Evolutionary conservation across 106 monocot species (phyloP).

Genomic region (Acorus gramineus): DNA sequence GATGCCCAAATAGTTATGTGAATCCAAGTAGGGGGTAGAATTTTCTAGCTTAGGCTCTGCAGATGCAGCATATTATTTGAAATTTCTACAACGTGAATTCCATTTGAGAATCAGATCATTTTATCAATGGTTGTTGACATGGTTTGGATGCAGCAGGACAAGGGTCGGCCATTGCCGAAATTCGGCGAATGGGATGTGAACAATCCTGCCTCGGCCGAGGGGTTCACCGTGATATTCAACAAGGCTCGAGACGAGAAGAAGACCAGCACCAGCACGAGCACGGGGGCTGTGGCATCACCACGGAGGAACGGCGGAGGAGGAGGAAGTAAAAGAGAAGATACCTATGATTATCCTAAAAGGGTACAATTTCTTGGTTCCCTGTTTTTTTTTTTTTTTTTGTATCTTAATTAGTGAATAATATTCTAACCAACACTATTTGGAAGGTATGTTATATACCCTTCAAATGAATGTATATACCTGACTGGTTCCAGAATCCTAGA

Average conservation of each 20-base stretch:
- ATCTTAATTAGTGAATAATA: neutral
- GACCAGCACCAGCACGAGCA: constrained; percentile 12
- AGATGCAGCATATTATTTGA: no score
- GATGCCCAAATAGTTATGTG: no score
- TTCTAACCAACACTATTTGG: neutral
- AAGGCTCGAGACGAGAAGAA: constrained; percentile 81
- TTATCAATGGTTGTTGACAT: no score
- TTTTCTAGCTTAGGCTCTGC: no score
- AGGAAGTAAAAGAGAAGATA: constrained; percentile 16
- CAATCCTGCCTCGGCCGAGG: constrained; percentile 77
- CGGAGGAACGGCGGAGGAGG: constrained; percentile 3
- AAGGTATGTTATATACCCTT: no score
- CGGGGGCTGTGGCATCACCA: neutral
- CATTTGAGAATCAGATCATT: no score
- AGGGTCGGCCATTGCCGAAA: constrained; percentile 58
- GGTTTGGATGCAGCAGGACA: constrained; percentile 23
- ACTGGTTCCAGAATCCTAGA: no score
- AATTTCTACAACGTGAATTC: no score
- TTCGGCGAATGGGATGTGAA: constrained; percentile 92
- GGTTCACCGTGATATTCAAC: constrained; percentile 81
- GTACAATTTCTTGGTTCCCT: constrained; percentile 20
- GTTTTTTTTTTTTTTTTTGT: no score
- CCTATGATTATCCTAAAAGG: constrained; percentile 23
- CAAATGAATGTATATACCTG: no score
- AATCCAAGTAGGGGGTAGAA: no score